Evolutionary conservation across 805 yeast species (phyloP), one percentile per base, ranked within the genome.

Genomic region (Schwanniomyces occidentalis): DNA sequence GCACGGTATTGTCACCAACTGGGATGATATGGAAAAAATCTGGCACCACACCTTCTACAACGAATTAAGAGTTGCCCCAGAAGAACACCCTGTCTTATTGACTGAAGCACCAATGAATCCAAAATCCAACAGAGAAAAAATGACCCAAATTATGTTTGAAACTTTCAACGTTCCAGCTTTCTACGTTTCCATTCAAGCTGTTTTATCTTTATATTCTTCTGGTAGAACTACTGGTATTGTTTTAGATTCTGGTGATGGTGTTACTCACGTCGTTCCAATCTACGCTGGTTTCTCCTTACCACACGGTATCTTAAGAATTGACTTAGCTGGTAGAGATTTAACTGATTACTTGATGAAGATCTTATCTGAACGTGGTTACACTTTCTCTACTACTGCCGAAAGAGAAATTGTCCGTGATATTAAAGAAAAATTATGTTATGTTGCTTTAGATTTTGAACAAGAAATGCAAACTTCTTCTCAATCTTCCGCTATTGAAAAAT

Each of bases 11-110:
- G 84, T 90, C 9, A 66, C 66, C 23, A 74, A 89, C 56, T 90
- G 98, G 98, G 76, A 74, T 41, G 90, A 85, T 43, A 81, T 93
- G 99, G 99, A 93, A 79, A 91, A 91, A 78, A 93, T 93, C 80
- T 93, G 99, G 99, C 98, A 93, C 75, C 99, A 93, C 82, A 93
- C 98, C 59, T 93, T 93, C 82, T 91, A 90, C 91, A 93, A 93
- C 77, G 99, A 93, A 78, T 85, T 93, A 75, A 88, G 98, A 78
- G 97, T 93, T 69, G 97, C 97, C 43, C 98, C 98, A 73, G 99
- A 93, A 76, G 99, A 93, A 76, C 99, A 93, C 81, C 97, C 98
- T 69, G 96, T 91, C 59, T 77, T 93, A 70, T 83, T 93, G 75
- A 93, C 99, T 53, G 99, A 93, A 82, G 99, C 99, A 52, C 99